A percentile compares a stretch with the other conserved stretches of the same genome.
These are phyloP conservation scores for Byssochlamys sp. DNA, from an alignment of 2,329 filamentous ascomycete species.

Conservation along the genomic window DNA sequence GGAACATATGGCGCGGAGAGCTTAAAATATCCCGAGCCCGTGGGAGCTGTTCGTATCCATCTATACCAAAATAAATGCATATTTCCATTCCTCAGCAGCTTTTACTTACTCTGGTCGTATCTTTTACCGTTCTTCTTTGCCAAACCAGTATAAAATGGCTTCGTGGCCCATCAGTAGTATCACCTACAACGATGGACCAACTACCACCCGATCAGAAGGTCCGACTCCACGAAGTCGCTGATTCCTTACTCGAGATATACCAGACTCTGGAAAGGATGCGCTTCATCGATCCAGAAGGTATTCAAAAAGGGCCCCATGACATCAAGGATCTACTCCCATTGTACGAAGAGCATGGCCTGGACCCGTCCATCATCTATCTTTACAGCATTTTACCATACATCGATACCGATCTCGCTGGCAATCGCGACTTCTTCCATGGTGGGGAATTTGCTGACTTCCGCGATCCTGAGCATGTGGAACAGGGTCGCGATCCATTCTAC, in stretches of 20 bases:
- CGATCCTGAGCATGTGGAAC: not conserved
- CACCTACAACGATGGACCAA: not conserved
- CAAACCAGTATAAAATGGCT: not conserved
- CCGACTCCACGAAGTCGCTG: conserved; percentile 17
- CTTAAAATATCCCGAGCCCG: too few relatives aligned
- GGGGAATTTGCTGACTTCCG: not conserved
- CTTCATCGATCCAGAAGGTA: conserved; percentile 10
- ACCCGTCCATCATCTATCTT: conserved; percentile 5
- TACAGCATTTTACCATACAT: conserved; percentile 13
- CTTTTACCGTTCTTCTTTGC: not conserved
- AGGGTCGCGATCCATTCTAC: not conserved
- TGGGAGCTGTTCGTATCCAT: too few relatives aligned
- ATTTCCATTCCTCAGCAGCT: not conserved
- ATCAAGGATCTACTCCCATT: conserved; percentile 8
- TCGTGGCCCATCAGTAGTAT: not conserved
- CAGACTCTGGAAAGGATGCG: conserved; percentile 18
- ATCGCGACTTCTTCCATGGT: not conserved
- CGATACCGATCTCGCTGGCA: not conserved
- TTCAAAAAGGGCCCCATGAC: conserved; percentile 4
- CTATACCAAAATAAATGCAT: not conserved
- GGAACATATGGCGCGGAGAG: not conserved
- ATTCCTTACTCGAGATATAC: conserved; percentile 20
- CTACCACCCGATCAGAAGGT: not conserved
- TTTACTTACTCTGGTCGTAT: not conserved
- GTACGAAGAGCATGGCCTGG: not conserved